Base-by-base conservation (phyloP, 495 filamentous ascomycete genomes). In the Neurospora sp. region DNA sequence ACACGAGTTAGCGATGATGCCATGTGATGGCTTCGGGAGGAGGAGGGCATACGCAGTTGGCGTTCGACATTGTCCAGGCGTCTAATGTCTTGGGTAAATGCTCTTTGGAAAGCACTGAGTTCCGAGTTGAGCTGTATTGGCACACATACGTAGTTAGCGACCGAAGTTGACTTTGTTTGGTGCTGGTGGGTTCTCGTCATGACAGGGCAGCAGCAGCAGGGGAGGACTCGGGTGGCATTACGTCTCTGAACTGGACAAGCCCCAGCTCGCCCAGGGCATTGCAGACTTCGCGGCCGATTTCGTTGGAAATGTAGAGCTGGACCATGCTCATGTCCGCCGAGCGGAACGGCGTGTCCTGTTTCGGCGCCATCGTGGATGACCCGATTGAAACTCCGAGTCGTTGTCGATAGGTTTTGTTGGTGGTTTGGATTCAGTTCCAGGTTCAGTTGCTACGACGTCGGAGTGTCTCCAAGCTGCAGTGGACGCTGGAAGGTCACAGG, bases 241-340 rank as follows among this genome's bases (percentile, higher is more conserved):
- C 96, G 89, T 99, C 96, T 81, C 96, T 89, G 81, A 98, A 98
- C 83, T 98, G 94, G 76, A 98, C 92, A 79, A 94, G 87, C 71
- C 96, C 96, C 77, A 99, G 87, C 86, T 98, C 96, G 76, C 96
- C 96, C 74, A 99, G 86, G 70, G 96, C 96, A 80, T 93, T 97
- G 72, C 98, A 93, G 75, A 97, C 94, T 86, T 99, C 96, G 81
- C 96, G 89, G 76, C 96, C 94, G 74, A 98, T 98, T 86, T 99
- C 96, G 77, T 97, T 98, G 75, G 96, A 93, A 78, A 98, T 94
- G 84, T 98, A 99, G 77, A 99, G 91, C 88, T 98, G 96, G 80
- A 96, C 96, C 89, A 99, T 90, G 88, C 94, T 97, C 96, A 99
- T 99, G 84, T 98, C 94, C 92, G 94, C 91, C 80, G 96, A 98